These are phyloP conservation scores for Pyrenula aspistea DNA, from an alignment of 495 filamentous ascomycete genomes.

Conservation along the genomic window DNA sequence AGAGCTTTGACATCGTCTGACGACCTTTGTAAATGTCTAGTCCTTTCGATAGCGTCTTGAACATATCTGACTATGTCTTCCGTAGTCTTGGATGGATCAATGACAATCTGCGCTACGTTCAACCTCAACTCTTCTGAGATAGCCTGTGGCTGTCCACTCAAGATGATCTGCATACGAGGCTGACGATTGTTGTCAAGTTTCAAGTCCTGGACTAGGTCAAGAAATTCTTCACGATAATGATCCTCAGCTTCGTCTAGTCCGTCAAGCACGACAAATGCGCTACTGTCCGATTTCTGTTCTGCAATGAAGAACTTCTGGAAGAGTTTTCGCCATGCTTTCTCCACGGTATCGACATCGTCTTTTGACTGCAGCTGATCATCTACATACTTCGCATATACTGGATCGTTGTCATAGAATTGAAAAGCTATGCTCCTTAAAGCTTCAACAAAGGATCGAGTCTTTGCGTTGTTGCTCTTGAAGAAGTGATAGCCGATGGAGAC, in stretches of 20 bases:
- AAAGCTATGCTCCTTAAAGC: slow-evolving; percentile 19
- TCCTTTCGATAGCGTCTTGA: slow-evolving; percentile 13
- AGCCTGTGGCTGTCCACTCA: slow-evolving; percentile 19
- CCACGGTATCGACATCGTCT: slow-evolving; percentile 7
- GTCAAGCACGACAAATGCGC: slow-evolving; percentile 18
- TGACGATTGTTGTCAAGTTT: neutral
- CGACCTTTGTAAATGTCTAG: slow-evolving; percentile 9
- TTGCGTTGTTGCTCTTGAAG: slow-evolving; percentile 20
- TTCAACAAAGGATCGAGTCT: slow-evolving; percentile 15
- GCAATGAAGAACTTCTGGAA: slow-evolving; percentile 16
- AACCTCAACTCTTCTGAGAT: slow-evolving; percentile 12
- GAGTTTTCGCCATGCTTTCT: slow-evolving; percentile 17
- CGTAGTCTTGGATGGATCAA: slow-evolving; percentile 17
- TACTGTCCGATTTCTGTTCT: slow-evolving; percentile 6
- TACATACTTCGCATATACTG: slow-evolving; percentile 16
- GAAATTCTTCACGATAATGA: slow-evolving; percentile 11
- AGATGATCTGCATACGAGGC: slow-evolving; percentile 9
- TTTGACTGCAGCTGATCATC: slow-evolving; percentile 3
- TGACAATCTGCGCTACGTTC: slow-evolving; percentile 15
- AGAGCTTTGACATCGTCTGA: slow-evolving; percentile 11
- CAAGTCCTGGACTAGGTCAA: slow-evolving; percentile 9
- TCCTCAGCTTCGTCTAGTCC: slow-evolving; percentile 20
- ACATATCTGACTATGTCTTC: slow-evolving; percentile 20
- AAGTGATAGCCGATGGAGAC: slow-evolving; percentile 20
- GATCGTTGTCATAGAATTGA: slow-evolving; percentile 19